Conservation (phyloP, 495 filamentous ascomycete genomes). For the Talaromyces ruber region DNA sequence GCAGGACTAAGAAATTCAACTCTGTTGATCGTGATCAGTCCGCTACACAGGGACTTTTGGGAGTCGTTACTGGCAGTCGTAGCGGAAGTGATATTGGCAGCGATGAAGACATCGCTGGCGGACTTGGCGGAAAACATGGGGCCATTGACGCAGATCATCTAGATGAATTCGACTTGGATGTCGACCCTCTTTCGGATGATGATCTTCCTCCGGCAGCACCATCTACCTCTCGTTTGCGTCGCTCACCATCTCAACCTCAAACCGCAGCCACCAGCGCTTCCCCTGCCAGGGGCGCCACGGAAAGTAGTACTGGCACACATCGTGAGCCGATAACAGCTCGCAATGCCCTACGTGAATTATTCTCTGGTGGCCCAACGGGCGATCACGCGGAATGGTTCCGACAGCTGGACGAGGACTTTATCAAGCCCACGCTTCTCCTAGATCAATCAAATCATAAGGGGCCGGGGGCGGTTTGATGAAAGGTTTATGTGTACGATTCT, state of each 20-base stretch:
- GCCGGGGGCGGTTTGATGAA: conserved; percentile 32
- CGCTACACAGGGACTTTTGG: conserved; percentile 31
- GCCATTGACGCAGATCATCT: conserved; percentile 5
- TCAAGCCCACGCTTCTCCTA: conserved; percentile 86
- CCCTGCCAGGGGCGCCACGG: conserved; percentile 17
- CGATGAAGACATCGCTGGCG: conserved; percentile 51
- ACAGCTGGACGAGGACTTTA: conserved; percentile 91
- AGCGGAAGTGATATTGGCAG: conserved; percentile 39
- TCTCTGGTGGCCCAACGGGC: conserved; percentile 63
- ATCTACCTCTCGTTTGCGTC: conserved; percentile 37
- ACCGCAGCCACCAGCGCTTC: conserved; percentile 23
- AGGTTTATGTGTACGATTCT: conserved; percentile 7
- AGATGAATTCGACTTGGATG: conserved; percentile 34
- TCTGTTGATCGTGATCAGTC: conserved; percentile 29
- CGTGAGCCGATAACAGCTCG: conserved; percentile 36
- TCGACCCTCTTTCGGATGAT: conserved; percentile 36
- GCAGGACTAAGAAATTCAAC: conserved; percentile 53
- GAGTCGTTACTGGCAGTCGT: conserved; percentile 37
- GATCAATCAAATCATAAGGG: conserved; percentile 56
- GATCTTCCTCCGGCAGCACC: conserved; percentile 42
- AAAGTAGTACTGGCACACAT: conserved; percentile 12
- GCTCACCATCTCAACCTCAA: conserved; percentile 44
- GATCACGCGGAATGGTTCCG: conserved; percentile 89
- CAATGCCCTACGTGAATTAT: conserved; percentile 63
- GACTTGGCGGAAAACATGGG: conserved; percentile 7